Percentiles rank a stretch among this genome's conserved stretches.
These are phyloP conservation scores for Hymenoscyphus linearis DNA, from an alignment of 2,329 filamentous ascomycete species.

Conservation along the genomic window DNA sequence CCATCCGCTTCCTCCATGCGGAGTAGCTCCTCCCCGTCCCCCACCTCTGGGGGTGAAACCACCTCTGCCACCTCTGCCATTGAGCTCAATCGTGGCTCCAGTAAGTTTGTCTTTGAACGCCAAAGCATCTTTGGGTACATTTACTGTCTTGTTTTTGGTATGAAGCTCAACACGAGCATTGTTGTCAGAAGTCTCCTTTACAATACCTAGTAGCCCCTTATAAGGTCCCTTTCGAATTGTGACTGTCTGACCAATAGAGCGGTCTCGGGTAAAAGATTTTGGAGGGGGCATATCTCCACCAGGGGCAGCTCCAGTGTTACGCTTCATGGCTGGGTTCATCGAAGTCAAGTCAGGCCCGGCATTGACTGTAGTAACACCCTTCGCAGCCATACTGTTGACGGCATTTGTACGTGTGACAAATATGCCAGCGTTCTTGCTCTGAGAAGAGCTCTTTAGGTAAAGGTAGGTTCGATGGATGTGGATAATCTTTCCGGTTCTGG, in stretches of 20 bases:
- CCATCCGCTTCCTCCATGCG: slow-evolving; percentile 49
- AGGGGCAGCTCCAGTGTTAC: slow-evolving; percentile 52
- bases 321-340: slow-evolving; percentile 88
- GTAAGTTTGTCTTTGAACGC: slow-evolving; percentile 79
- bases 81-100: slow-evolving; percentile 71
- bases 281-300: slow-evolving; percentile 59
- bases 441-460: slow-evolving; percentile 80
- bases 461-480: slow-evolving; percentile 92
- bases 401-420: slow-evolving; percentile 83
- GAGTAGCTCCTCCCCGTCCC: slow-evolving; percentile 42
- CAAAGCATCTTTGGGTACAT: slow-evolving; percentile 75
- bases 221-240: slow-evolving; percentile 81
- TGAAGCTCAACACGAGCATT: slow-evolving; percentile 88
- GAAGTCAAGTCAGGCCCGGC: slow-evolving; percentile 74
- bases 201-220: slow-evolving; percentile 90
- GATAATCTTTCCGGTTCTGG: slow-evolving; percentile 80
- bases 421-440: slow-evolving; percentile 81
- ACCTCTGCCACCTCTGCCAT: slow-evolving; percentile 42
- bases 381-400: slow-evolving; percentile 87
- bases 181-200: slow-evolving; percentile 87
- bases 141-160: slow-evolving; percentile 88
- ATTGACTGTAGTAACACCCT: slow-evolving; percentile 62
- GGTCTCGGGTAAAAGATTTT: slow-evolving; percentile 71
- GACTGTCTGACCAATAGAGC: slow-evolving; percentile 84
- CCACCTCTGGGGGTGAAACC: slow-evolving; percentile 38